A percentile compares a stretch with the other conserved stretches of the same genome.
Evolutionary conservation across 164 flowering plant species (phyloP).

Genomic region (Taxillus chinensis): DNA sequence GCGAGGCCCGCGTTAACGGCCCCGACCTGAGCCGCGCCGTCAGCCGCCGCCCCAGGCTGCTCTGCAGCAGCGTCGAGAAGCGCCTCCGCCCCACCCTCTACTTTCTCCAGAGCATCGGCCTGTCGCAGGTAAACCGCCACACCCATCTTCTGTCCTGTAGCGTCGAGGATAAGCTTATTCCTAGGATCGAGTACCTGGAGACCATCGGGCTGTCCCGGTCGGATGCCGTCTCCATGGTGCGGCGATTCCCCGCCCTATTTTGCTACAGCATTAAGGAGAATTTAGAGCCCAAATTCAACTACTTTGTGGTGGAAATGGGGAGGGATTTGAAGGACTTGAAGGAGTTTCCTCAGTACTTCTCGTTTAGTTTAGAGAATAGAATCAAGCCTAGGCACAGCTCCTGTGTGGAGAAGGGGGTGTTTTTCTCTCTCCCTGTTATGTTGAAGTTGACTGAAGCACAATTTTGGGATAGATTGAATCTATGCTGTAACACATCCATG

Average conservation of each 20-base stretch:
- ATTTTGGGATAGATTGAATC: constrained; percentile 52
- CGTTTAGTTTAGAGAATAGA: constrained; percentile 80
- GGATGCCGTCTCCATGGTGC: constrained; percentile 51
- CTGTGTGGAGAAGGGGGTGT: constrained; percentile 64
- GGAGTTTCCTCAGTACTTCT: constrained; percentile 89
- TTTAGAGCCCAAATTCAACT: constrained; percentile 68
- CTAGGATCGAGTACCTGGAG: constrained; percentile 62
- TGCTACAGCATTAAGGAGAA: constrained; percentile 64
- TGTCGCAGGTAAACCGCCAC: constrained; percentile 40
- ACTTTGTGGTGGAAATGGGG: constrained; percentile 79
- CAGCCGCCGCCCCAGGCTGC: constrained; percentile 53
- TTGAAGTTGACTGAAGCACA: constrained; percentile 38
- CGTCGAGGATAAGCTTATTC: constrained; percentile 72
- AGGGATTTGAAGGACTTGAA: constrained; percentile 74
- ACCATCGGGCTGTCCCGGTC: constrained; percentile 48
- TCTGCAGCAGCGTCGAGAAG: constrained; percentile 44
- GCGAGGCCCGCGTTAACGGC: constrained; percentile 60
- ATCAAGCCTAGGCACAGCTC: constrained; percentile 68
- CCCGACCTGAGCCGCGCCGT: constrained; percentile 35
- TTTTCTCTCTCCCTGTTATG: constrained; percentile 57
- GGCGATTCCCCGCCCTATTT: constrained; percentile 71
- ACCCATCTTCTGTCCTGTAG: constrained; percentile 59
- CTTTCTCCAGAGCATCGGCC: constrained; percentile 79
- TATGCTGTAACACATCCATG: constrained; percentile 52
- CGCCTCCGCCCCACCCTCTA: constrained; percentile 81